Evolutionary conservation across 352 stramenopile genomes (phyloP), one percentile per base, ranked within the genome.

Genomic region (Stephanocyclus meneghinianus): DNA sequence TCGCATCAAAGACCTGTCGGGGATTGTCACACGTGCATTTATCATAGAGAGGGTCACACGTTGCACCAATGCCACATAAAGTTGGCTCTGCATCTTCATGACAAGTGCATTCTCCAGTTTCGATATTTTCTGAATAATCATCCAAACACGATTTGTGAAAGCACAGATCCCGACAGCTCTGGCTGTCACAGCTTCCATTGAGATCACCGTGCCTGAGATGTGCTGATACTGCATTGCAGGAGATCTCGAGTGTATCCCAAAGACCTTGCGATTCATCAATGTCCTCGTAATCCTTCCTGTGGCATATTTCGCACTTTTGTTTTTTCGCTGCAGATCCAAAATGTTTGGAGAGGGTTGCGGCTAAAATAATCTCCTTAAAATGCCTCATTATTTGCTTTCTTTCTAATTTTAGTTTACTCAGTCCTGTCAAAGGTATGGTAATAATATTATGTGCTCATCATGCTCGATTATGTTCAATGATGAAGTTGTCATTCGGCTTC

Each of bases 61-160:
- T 53, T 53, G 45, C 45, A 53, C 45, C 45, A 16, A 53, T 21
- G 45, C 45, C 45, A 53, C 45, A 53, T 21, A 21, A 4, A 6
- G 45, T 53, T 21, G 6, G 45, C 11, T 21, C 45, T 53, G 45
- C 45, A 53, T 53, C 45, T 53, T 21, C 6, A 53, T 53, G 10
- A 53, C 45, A 53, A 21, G 45, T 21, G 45, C 45, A 53, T 9
- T 53, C 45, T 53, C 45, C 45, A 53, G 45, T 53, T 21, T 53
- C 45, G 2, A 16, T 16, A 16, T 53, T 53, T 53, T 53, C 45
- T 21, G 13, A 53, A 21, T 53, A 53, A 53, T 53, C 45, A 53
- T 53, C 45, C 45, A 53, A 16, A 16, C 45, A 53, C 3, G 45
- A 53, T 53, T 53, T 16, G 45, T 53, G 45, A 16, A 1, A 21